A percentile compares a stretch with the other conserved stretches of the same genome.
phyloP scores from a whole-genome alignment of 2,329 filamentous ascomycete species.

The Talaromyces albobiverticillius region DNA sequence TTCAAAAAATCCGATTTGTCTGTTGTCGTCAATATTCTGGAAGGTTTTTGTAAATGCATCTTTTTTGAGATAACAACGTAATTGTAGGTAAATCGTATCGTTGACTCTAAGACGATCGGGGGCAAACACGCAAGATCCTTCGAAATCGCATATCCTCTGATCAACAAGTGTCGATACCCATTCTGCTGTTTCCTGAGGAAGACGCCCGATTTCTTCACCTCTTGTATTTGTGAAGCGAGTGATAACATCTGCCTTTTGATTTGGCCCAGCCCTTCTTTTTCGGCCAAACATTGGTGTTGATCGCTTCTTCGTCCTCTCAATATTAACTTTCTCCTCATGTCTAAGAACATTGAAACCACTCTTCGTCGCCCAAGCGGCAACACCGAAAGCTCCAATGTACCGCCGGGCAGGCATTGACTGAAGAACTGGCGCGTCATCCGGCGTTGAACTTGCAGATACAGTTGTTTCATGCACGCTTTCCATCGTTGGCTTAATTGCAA shows the following conservation, averaged over 20 bases:
- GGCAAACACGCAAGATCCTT: slow-evolving; percentile 83
- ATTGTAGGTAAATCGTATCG: slow-evolving; percentile 89
- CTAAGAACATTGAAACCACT: slow-evolving; percentile 73
- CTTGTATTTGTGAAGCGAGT: slow-evolving; percentile 81
- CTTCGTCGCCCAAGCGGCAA: slow-evolving; percentile 85
- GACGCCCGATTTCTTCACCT: slow-evolving; percentile 79
- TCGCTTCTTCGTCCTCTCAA: slow-evolving; percentile 79
- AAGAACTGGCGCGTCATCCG: slow-evolving; percentile 16
- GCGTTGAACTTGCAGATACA: slow-evolving; percentile 1
- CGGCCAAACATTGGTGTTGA: slow-evolving; percentile 51
- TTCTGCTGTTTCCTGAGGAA: slow-evolving; percentile 80
- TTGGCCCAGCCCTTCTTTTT: slow-evolving; percentile 43
- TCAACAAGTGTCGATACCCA: slow-evolving; percentile 94
- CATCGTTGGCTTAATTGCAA: not conserved
- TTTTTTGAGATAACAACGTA: slow-evolving; percentile 72
- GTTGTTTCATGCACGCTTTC: not conserved
- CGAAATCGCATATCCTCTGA: slow-evolving; percentile 82
- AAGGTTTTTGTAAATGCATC: slow-evolving; percentile 70
- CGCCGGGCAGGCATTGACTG: slow-evolving; percentile 51
- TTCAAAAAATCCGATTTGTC: slow-evolving; percentile 72
- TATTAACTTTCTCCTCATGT: slow-evolving; percentile 78
- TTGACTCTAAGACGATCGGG: slow-evolving; percentile 83
- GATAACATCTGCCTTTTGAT: slow-evolving; percentile 75
- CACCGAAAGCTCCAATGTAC: slow-evolving; percentile 90
- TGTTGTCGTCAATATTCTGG: slow-evolving; percentile 56